A percentile compares a stretch with the other conserved stretches of the same genome.
Conservation (phyloP, 768 basidiomycete species). For the Collybiopsis luxurians region DNA sequence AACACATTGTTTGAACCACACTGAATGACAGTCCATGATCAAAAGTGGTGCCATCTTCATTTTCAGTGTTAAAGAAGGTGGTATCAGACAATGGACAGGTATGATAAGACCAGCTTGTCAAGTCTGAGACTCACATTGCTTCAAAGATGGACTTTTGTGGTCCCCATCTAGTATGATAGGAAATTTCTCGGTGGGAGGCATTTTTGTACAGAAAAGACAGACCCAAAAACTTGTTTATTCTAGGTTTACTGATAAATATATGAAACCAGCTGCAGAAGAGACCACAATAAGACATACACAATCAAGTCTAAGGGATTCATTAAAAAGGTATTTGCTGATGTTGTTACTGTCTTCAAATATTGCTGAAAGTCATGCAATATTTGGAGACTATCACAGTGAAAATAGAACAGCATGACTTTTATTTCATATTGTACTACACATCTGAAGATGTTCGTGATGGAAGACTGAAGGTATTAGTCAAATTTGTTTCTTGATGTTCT, state of each 20-base stretch:
- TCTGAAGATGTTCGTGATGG: slow-evolving; percentile 74
- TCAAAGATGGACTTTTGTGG: slow-evolving; percentile 64
- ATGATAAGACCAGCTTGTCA: slow-evolving; percentile 17
- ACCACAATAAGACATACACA: slow-evolving; percentile 48
- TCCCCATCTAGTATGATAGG: slow-evolving; percentile 84
- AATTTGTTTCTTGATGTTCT: neutral
- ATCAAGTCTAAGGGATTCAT: slow-evolving; percentile 75
- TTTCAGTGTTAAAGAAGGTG: slow-evolving; percentile 85
- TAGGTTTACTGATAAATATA: slow-evolving; percentile 84
- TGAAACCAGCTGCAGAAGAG: slow-evolving; percentile 55
- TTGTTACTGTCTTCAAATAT: neutral
- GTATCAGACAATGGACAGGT: slow-evolving; percentile 88
- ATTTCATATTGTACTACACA: slow-evolving; percentile 83
- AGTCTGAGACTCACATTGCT: slow-evolving; percentile 9
- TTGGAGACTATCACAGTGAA: slow-evolving; percentile 81
- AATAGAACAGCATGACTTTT: slow-evolving; percentile 75
- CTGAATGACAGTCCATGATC: slow-evolving; percentile 68
- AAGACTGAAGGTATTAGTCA: slow-evolving; percentile 46
- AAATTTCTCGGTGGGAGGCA: slow-evolving; percentile 71
- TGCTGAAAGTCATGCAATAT: neutral
- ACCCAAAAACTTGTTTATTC: neutral
- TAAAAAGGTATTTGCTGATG: slow-evolving; percentile 57
- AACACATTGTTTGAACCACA: slow-evolving; percentile 79
- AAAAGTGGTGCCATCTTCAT: slow-evolving; percentile 76
- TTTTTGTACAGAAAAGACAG: neutral